Evolutionary conservation across 2,329 filamentous ascomycete genomes (phyloP), one percentile per base, ranked within the genome.

Genomic region (Fusarium hainanense): DNA sequence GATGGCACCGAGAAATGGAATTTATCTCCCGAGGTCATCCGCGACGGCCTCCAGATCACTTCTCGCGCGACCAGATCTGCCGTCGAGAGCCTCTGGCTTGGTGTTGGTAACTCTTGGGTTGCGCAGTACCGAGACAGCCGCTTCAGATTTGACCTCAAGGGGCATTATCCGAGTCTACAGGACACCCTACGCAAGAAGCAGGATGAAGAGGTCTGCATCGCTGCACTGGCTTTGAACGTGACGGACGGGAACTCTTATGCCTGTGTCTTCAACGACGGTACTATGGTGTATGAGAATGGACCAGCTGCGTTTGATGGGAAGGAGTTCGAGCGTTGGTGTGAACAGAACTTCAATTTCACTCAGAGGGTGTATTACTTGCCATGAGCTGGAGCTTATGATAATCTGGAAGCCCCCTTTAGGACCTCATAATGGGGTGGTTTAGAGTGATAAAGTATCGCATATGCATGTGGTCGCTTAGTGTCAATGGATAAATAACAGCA

Each of bases 31-130:
- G 43, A 56, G 6, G 50, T 66, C 3, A 6, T 58, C 30, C 25
- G 21, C 16, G 27, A 48, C 16, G 52, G 55, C 40, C 30, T 74
- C 8, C 59, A 67, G 20, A 51, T 70, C 16, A 56, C 56, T 7
- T 30, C 54, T 20, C 34, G 32, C 18, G 57, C 63, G 7, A 41
- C 50, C 7, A 48, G 48, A 23, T 71, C 68, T 21, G 60, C 48
- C 10, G 56, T 59, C 4, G 48, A 63, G 14, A 44, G 61, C 5
- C 61, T 74, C n/a, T 74, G 72, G 72, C 69, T 74, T 11, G 72
- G 72, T 18, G 30, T 43, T n/a, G 47, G 48, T 5, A 58, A 49
- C 20, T 50, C 72, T n/a, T 74, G 70, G 56, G 71, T 74, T 14
- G 70, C 60, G 4, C 72, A 75, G 50, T 73, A 73, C n/a, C 57